Conservation (phyloP, 2,329 filamentous ascomycete genomes). For the Hirsutella rhossiliensis region DNA sequence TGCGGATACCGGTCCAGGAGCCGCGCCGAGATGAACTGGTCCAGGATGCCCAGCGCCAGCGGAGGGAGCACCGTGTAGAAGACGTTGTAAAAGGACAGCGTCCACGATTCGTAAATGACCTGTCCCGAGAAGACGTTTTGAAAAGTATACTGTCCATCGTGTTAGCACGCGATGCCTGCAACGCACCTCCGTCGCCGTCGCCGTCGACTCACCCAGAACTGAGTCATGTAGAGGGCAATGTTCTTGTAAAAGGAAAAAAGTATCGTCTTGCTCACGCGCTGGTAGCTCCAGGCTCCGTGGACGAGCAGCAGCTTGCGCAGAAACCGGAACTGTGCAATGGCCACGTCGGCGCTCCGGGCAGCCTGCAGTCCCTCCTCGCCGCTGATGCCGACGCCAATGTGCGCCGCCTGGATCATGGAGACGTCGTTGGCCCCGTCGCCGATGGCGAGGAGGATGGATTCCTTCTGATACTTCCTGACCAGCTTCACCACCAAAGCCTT, state of each 20-base stretch:
- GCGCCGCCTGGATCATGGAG: slow-evolving; percentile 99
- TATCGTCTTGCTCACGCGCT: slow-evolving; percentile 92
- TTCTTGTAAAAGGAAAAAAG: slow-evolving; percentile 99
- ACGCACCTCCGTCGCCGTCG: not conserved
- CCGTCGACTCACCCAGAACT: slow-evolving; percentile 72
- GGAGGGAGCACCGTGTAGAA: slow-evolving; percentile 93
- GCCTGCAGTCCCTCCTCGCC: slow-evolving; percentile 95
- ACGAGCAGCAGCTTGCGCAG: slow-evolving; percentile 88
- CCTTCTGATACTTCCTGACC: slow-evolving; percentile 82
- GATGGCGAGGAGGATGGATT: slow-evolving; percentile 86
- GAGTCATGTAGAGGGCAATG: slow-evolving; percentile 95
- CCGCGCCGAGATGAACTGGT: slow-evolving; percentile 92
- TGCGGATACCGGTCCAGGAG: slow-evolving; percentile 93
- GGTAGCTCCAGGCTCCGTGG: slow-evolving; percentile 95
- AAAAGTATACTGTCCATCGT: slow-evolving; percentile 65
- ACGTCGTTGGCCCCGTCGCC: slow-evolving; percentile 98
- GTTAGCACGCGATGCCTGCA: not conserved
- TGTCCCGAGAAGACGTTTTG: slow-evolving; percentile 97
- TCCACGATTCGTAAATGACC: slow-evolving; percentile 99
- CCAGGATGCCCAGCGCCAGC: slow-evolving; percentile 88
- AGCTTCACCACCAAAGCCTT: slow-evolving; percentile 97
- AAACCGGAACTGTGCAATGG: slow-evolving; percentile 92
- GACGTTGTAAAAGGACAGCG: slow-evolving; percentile 98
- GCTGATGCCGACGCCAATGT: slow-evolving; percentile 95
- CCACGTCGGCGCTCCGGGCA: slow-evolving; percentile 87